Evolutionary conservation across 2,329 filamentous ascomycete species (phyloP), one percentile per base, ranked within the genome.

Genomic region (Hirsutella rhossiliensis): DNA sequence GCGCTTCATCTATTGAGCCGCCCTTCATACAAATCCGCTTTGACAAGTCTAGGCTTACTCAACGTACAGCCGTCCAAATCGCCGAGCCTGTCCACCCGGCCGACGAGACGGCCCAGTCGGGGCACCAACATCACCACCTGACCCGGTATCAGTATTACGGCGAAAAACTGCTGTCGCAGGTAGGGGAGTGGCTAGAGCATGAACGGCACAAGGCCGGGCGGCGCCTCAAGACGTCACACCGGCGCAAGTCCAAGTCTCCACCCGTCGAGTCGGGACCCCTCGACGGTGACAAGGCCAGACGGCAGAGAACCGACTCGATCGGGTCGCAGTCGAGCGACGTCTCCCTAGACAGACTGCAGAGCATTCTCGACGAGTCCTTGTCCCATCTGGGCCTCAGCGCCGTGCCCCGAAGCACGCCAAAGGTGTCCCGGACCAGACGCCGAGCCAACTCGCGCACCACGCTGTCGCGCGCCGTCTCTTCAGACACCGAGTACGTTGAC

Each of bases 401-500:
- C 3, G 52, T 72, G 7, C 67, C 72, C 3, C 64, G 67, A 27
- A 60, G 69, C 41, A 62, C 61, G 40, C 63, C 70, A 11, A 68
- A 60, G 44, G 47, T 65, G 3, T 51, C 58, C 9, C 69, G 71
- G 18, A 68, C 68, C 54, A 63, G 73, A 60, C 55, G 54, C 17
- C 54, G 57, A 34, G 48, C 51, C 2, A 49, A 47, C 6, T 62
- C 61, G 40, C 47, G 64, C 49, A 39, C 56, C 15, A 63, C 61
- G 18, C 65, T 66, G 54, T 69, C 60, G 52, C 70, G 67, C 13
- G 64, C 68, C 1, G 73, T 71, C 5, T 87, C 84, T 4, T 92
- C 87, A 0, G 90, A 96, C 53, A 94, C 88, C 0, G 90, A 97
- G 46, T 85, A 82, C 52, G 67, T 78, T 15, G 89, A 95, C 49